phyloP scores from a whole-genome alignment of 1,284 basidiomycete genomes.

The Leccinum fallax region DNA sequence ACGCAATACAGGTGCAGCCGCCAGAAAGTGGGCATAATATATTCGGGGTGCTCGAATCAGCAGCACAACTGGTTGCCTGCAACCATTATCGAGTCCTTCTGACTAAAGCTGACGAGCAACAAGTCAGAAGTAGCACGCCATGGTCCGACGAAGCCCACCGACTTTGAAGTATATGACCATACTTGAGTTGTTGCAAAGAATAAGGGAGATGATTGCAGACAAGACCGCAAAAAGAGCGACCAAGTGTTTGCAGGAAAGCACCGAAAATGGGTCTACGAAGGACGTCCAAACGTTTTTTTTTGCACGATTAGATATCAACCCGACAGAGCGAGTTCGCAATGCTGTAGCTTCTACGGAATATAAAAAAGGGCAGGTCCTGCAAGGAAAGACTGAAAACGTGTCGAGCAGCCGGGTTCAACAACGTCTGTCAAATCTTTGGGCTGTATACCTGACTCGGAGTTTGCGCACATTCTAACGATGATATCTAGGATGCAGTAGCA shows the following conservation, averaged over 20 bases:
- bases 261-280: not conserved
- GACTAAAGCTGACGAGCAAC: not conserved
- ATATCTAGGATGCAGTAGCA: constrained; percentile 17
- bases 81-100: not conserved
- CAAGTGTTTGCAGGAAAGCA: not conserved
- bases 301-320: not conserved
- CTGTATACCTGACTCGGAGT: not conserved
- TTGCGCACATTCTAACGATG: constrained; percentile 6
- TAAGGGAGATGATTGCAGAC: not conserved
- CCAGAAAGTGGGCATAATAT: no score
- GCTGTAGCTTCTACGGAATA: not conserved
- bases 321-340: not conserved
- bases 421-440: not conserved
- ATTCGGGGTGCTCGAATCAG: not conserved
- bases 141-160: not conserved
- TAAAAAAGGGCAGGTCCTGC: not conserved
- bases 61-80: not conserved
- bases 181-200: not conserved
- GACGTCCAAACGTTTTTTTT: not conserved
- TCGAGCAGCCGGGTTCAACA: not conserved
- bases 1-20: not conserved
- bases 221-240: not conserved
- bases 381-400: not conserved
- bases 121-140: not conserved
- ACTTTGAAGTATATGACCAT: not conserved